Evolutionary conservation across 108 stramenopile genomes (phyloP), one percentile per base, ranked within the genome.

Genomic region (Thalassiosira profunda): DNA sequence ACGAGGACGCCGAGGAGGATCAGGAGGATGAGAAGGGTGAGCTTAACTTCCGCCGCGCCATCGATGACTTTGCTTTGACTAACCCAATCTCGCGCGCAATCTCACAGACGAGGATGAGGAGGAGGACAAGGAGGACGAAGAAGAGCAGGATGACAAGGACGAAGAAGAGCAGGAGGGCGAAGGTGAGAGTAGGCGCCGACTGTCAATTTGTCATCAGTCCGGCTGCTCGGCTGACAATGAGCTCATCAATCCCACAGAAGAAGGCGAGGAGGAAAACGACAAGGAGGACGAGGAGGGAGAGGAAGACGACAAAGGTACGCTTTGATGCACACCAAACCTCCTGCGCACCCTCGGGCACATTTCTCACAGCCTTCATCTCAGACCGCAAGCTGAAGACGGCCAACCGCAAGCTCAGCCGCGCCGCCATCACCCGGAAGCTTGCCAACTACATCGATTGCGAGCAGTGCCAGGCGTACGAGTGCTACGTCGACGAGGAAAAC

Each of bases 381-480:
- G 38, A 40, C 9, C 38, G 38, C 38, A 40, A 40, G 12, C 12
- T 40, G 38, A 40, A 40, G 12, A 40, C 9, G 38, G 12, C 9
- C 11, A 40, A 40, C 38, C 38, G 12, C 9, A 17, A 10, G 20
- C n/a, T 4, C n/a, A n/a, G n/a, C n/a, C n/a, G n/a, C n/a, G n/a
- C n/a, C n/a, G 20, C 20, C 23, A 41, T 54, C 47, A 28, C 34
- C 38, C 61, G 84, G 58, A 47, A 79, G 30, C 44, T 86, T 17
- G 76, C 53, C 57, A 58, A 40, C 40, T 46, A 83, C 45, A 65
- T 88, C 44, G 79, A 88, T 64, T 88, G 86, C 68, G 68, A 79
- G 26, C 68, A 66, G 55, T 88, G 84, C 45, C 43, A 55, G 8
- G 70, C 72, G 61, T 80, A 86, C 51, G 75, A 81, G 41, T 88